These are phyloP conservation scores for Amoebophrya sp. DNA, from an alignment of 169 alveolate species.

Conservation along the genomic window DNA sequence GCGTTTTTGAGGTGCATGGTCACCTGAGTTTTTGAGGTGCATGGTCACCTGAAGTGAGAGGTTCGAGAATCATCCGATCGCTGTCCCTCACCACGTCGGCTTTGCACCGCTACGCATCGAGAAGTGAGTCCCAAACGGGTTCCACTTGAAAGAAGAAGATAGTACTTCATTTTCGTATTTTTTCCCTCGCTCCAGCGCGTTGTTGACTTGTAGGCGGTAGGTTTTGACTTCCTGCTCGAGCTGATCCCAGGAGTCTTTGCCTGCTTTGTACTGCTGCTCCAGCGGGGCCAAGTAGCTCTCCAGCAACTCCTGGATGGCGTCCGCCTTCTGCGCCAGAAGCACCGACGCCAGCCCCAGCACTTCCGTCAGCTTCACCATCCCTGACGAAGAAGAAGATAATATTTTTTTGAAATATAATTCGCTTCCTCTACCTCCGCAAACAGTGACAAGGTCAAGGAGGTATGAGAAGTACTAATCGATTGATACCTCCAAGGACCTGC, in stretches of 20 bases:
- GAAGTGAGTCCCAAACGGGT: too few species aligned
- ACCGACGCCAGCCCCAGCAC: neutral
- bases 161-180: neutral
- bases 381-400: too few species aligned
- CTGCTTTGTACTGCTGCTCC: neutral
- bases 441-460: too few species aligned
- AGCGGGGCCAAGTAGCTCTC: neutral
- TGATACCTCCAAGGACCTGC: neutral
- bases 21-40: neutral
- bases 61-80: too few species aligned
- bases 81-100: too few species aligned
- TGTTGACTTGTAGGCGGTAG: neutral
- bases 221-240: neutral
- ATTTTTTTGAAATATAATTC: too few species aligned
- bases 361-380: neutral
- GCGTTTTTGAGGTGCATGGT: neutral
- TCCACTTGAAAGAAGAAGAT: too few species aligned
- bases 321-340: neutral
- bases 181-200: neutral
- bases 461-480: too few species aligned
- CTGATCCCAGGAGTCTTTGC: too few species aligned
- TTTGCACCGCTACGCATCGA: too few species aligned
- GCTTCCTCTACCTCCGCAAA: too few species aligned
- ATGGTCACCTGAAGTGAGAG: too few species aligned
- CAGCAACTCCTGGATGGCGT: neutral